Evolutionary conservation across 345 rosid genomes (phyloP).

Genomic region (Corchorus capsularis): DNA sequence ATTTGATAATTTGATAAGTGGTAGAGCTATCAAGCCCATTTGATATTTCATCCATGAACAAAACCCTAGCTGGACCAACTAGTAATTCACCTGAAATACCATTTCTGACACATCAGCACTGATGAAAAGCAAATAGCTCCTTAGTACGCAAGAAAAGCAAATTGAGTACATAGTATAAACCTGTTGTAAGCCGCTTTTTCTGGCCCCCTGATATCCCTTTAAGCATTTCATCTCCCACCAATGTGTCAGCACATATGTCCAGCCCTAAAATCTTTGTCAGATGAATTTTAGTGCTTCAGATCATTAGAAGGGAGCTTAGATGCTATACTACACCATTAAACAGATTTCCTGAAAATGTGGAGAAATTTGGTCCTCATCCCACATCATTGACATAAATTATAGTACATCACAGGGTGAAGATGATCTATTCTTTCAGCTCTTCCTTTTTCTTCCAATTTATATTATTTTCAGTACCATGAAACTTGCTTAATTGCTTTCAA

Average conservation of each 20-base stretch:
- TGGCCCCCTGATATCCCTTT: conserved; percentile 99
- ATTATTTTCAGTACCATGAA: neutral
- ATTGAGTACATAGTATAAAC: conserved; percentile 36
- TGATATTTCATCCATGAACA: conserved; percentile 98
- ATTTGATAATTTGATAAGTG: conserved; percentile 85
- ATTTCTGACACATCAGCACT: conserved; percentile 22
- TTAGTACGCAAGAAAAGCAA: neutral
- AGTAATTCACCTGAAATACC: conserved; percentile 76
- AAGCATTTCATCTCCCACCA: conserved; percentile 98
- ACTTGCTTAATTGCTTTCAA: neutral
- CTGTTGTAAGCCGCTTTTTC: conserved; percentile 97
- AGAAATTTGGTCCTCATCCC: neutral
- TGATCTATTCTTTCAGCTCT: no score
- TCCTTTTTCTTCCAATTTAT: no score
- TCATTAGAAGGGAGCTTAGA: conserved; percentile 22
- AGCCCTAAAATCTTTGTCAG: conserved; percentile 95
- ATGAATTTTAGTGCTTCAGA: conserved; percentile 51
- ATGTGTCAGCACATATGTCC: conserved; percentile 92
- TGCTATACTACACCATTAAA: neutral
- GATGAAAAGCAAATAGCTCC: conserved; percentile 21
- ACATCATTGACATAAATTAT: neutral
- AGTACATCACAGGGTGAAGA: neutral
- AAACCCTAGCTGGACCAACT: conserved; percentile 95
- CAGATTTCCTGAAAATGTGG: neutral
- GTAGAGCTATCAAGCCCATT: conserved; percentile 98